Conservation (phyloP, 441 rosid genomes). For the Adansonia madagascariensis region DNA sequence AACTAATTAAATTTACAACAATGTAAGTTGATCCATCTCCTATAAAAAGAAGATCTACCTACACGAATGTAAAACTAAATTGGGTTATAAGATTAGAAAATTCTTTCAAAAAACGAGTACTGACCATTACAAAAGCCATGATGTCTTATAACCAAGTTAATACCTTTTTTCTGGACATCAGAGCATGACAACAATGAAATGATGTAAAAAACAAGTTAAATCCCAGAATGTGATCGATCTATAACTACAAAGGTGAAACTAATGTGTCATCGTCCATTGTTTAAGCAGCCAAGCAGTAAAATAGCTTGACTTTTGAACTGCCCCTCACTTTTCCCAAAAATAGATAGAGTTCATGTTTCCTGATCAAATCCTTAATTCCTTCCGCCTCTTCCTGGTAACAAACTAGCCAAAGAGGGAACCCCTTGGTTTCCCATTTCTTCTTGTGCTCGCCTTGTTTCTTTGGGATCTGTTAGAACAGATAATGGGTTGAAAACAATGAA, state of each 20-base stretch:
- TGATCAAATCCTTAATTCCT: conserved; percentile 13
- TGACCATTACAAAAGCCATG: not conserved
- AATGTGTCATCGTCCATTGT: not conserved
- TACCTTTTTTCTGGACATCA: not conserved
- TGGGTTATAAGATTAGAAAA: no score
- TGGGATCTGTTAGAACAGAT: conserved; percentile 68
- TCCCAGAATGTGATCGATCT: not conserved
- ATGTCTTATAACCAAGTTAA: not conserved
- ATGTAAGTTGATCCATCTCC: no score
- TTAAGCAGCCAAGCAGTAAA: not conserved
- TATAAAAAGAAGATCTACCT: no score
- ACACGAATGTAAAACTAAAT: no score
- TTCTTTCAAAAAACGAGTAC: not conserved
- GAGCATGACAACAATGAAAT: not conserved
- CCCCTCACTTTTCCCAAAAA: not conserved
- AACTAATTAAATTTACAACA: no score
- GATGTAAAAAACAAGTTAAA: not conserved
- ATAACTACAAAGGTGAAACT: not conserved
- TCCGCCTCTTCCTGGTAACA: conserved; percentile 49
- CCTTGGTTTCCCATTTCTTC: conserved; percentile 96
- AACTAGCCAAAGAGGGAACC: conserved; percentile 77
- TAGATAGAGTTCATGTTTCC: not conserved
- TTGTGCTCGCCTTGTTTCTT: conserved; percentile 89
- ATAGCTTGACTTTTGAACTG: not conserved
- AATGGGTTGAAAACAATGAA: conserved; percentile 2